Evolutionary conservation across 2,329 filamentous ascomycete genomes (phyloP), one percentile per base, ranked within the genome.

Genomic region (Colletotrichum sp.): DNA sequence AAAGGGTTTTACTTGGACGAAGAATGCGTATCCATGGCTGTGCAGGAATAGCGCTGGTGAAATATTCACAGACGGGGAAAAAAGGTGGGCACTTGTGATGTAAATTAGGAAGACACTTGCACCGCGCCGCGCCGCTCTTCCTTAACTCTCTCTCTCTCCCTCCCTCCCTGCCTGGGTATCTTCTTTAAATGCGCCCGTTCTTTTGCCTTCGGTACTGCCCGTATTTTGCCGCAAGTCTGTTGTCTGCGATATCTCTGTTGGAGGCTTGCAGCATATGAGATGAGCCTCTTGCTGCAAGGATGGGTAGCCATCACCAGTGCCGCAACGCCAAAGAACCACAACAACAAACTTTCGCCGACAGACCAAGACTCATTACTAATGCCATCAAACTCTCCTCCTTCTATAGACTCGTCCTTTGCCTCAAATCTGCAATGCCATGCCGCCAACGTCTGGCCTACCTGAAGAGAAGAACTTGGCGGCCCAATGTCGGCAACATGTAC

Each of bases 11-110:
- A 28, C 24, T 60, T n/a, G 49, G 52, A 69, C 70, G 64, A 76
- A 76, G 70, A 76, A 76, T 76, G 74, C 70, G 49, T 73, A 73
- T 76, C 59, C 74, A 64, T 76, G 70, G 57, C 64, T 73, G 70
- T 73, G 59, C 64, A 76, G 59, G 8, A 69, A 65, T 65, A 69
- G 64, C 59, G 57, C 64, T 65, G 36, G 44, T 18, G 21, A 62
- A n/a, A 36, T 32, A 62, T 62, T 52, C 16, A 32, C 12, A 36
- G 49, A 26, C 63, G n/a, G 39, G 2, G 18, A 10, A 32, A 68
- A 68, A 65, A 36, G 57, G 49, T 65, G 74, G 70, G 15, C n/a
- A 69, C 49, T 64, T 30, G 52, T 57, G 55, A 72, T 67, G 69
- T 44, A 72, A 72, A 52, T 63, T 73, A 16, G 52, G 57, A 28